Base-by-base conservation (phyloP, 2,329 filamentous ascomycete species). In the Microcera coccophila region DNA sequence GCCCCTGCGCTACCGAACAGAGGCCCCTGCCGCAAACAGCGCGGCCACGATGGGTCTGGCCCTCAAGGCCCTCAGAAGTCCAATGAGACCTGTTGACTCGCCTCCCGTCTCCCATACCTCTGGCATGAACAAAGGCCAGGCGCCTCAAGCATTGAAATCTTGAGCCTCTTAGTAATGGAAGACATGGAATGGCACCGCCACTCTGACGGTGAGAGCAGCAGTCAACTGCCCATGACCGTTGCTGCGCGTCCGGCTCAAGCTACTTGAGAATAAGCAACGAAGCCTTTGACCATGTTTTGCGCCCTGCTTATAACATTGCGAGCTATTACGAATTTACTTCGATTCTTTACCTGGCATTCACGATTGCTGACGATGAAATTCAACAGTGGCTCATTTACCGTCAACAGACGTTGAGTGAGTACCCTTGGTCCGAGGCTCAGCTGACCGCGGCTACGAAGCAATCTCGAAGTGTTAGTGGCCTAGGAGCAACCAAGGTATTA, bases 131-230 rank as follows among this genome's bases (percentile, higher is more conserved):
- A n/a, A n/a, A n/a, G n/a, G n/a, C n/a, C n/a, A n/a, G n/a, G n/a
- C n/a, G n/a, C n/a, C n/a, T n/a, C n/a, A n/a, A n/a, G n/a, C n/a
- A n/a, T n/a, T n/a, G n/a, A n/a, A n/a, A n/a, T n/a, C n/a, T n/a
- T n/a, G n/a, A n/a, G n/a, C 22, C 12, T 26, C 22, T 26, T 7
- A 7, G 22, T 7, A 26, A 26, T 26, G 12, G 22, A 26, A 26
- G 12, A 26, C 7, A 26, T 26, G 22, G 7, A 26, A 8, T 16
- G 9, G 29, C 29, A 32, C 19, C 47, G 47, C 49, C 47, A 45
- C 48, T 42, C 36, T 47, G 44, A 49, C 47, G 47, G 43, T 51
- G 49, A 39, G 38, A 41, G 36, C 38, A 5, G 14, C 17, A 33
- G 28, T 37, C 18, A 38, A 35, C 21, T 29, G 34, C 22, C 45